phyloP scores from a whole-genome alignment of 2,329 filamentous ascomycete genomes.

The Curvularia spicifera region DNA sequence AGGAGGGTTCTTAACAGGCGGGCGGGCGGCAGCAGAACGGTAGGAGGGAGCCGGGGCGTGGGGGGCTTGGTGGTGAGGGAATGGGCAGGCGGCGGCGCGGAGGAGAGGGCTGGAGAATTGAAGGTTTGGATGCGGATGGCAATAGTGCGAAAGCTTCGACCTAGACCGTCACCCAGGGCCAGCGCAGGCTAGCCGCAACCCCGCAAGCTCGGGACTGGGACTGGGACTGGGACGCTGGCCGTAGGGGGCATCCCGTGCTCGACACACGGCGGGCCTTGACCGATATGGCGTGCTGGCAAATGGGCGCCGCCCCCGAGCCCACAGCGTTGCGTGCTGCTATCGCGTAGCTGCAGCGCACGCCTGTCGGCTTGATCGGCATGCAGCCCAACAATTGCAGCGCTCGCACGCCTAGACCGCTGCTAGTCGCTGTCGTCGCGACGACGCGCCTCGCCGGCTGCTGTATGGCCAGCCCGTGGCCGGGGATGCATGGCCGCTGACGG shows the following conservation, averaged over 20 bases:
- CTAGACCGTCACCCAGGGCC: conserved; percentile 8
- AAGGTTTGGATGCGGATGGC: conserved; percentile 13
- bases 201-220: conserved; percentile 12
- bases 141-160: conserved; percentile 16
- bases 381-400: conserved; percentile 24
- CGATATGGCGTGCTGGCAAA: background rate
- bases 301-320: no score
- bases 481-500: background rate
- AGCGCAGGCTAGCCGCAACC: conserved; percentile 8
- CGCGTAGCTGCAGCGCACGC: conserved; percentile 15
- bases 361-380: conserved; percentile 20
- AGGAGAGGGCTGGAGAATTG: conserved; percentile 11
- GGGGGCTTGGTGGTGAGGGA: background rate
- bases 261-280: background rate
- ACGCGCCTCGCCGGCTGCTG: conserved; percentile 1
- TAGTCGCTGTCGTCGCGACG: background rate
- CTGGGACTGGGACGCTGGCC: background rate
- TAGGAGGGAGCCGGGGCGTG: background rate
- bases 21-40: conserved; percentile 8
- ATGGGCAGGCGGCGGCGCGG: background rate
- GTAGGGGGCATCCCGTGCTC: background rate
- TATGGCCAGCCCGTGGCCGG: background rate
- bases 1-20: conserved; percentile 16
- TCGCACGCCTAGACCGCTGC: conserved; percentile 23
- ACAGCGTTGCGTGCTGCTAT: conserved; percentile 7